phyloP scores from a whole-genome alignment of 1,284 basidiomycete species.

The Sanghuangporus weigelae region DNA sequence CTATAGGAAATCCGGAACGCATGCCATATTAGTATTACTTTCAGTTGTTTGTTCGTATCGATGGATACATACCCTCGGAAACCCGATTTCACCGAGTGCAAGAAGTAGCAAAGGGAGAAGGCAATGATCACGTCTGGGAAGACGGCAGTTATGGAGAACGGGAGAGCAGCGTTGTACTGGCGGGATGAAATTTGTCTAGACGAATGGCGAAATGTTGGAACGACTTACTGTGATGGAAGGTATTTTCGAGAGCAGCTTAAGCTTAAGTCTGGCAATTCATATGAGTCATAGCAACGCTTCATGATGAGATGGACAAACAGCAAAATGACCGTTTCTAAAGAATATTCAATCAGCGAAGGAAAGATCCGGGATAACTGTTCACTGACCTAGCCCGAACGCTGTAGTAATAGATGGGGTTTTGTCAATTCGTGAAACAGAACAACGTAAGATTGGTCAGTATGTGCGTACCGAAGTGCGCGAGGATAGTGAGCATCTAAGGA shows the following conservation, averaged over 20 bases:
- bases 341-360: background rate
- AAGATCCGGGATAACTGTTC: background rate
- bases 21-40: too few relatives aligned
- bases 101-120: conserved; percentile 32
- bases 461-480: conserved; percentile 14
- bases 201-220: background rate
- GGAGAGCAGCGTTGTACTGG: conserved; percentile 27
- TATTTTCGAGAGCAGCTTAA: conserved; percentile 7
- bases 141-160: conserved; percentile 35
- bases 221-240: conserved; percentile 6
- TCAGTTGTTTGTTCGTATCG: background rate
- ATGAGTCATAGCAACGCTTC: background rate
- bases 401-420: background rate
- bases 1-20: conserved; percentile 19
- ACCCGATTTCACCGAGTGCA: conserved; percentile 28
- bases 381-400: conserved; percentile 16
- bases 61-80: conserved; percentile 4
- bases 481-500: conserved; percentile 5
- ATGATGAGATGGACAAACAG: conserved; percentile 1
- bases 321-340: conserved; percentile 8
- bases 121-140: conserved; percentile 40
- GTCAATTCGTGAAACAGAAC: background rate
- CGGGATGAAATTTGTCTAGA: background rate
- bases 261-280: background rate
- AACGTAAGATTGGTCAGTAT: background rate